Evolutionary conservation across 164 flowering plant species (phyloP), one percentile per base, ranked within the genome.

Genomic region (Houttuynia cordata): DNA sequence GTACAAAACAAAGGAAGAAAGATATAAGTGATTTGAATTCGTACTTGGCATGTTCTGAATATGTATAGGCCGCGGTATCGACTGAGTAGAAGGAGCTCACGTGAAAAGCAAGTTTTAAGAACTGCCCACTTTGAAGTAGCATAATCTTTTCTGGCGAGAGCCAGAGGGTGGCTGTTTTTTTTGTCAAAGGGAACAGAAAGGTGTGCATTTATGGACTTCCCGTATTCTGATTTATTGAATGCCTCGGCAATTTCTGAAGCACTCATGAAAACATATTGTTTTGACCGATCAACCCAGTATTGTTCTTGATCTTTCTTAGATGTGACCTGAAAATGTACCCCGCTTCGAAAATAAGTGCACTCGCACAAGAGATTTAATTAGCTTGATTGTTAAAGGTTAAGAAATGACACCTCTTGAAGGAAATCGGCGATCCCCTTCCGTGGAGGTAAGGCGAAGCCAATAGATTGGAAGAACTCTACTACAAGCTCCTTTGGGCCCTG

Each of bases 381-480:
- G 22, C 1, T 18, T n/a, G n/a, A 22, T 9, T 17, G 12, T 12
- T 45, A 12, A 10, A 9, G 55, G 2, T 19, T 17, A n/a, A 13
- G 7, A 49, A 14, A 13, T 23, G n/a, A 7, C 74, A 91, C 98
- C 96, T 88, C 98, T 77, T 92, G 96, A 57, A 92, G 87, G 76
- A 92, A 92, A 81, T 92, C 98, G 20, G 96, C 98, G 67, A 87
- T 68, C 19, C 89, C 91, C 64, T 92, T 88, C 24, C 96, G 84
- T 20, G 85, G 85, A 1, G 98, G 96, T 58, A 80, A 71, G 45
- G 40, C 57, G 60, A 92, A 92, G 47, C 98, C 98, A 59, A 88
- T 59, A 22, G 88, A 84, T 71, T 84, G 85, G 75, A 92, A 92
- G 65, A 92, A 92, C 45, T 83, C 77, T 8, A 87, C 58, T 1